Conservation (phyloP, 2,329 filamentous ascomycete species). For the Trichoderma sp. region DNA sequence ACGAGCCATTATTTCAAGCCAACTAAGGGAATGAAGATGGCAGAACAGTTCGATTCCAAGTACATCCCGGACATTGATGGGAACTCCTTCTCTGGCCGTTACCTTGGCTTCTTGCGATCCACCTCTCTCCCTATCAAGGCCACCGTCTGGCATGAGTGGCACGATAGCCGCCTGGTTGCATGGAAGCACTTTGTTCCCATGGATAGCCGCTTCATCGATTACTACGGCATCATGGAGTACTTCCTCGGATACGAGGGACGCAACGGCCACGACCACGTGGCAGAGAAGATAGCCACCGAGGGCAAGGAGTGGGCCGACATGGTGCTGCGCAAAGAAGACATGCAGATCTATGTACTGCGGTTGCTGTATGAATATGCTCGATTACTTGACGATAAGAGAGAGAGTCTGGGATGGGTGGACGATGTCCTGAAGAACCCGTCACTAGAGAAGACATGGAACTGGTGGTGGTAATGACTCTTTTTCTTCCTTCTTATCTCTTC, state of each 20-base stretch:
- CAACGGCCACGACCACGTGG: conserved; percentile 53
- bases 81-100: conserved; percentile 67
- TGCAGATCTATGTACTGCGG: conserved; percentile 67
- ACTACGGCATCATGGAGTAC: conserved; percentile 71
- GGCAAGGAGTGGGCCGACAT: conserved; percentile 67
- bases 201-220: conserved; percentile 69
- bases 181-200: conserved; percentile 83
- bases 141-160: conserved; percentile 78
- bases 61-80: conserved; percentile 77
- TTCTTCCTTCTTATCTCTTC: background rate
- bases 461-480: conserved; percentile 22
- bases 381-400: conserved; percentile 49
- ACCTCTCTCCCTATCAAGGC: conserved; percentile 73
- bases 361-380: conserved; percentile 63
- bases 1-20: conserved; percentile 46
- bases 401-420: conserved; percentile 54
- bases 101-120: conserved; percentile 65
- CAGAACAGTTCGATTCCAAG: conserved; percentile 60
- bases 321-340: conserved; percentile 68
- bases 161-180: conserved; percentile 67
- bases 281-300: conserved; percentile 60
- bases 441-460: conserved; percentile 32
- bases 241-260: conserved; percentile 59
- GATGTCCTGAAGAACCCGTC: conserved; percentile 42
- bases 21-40: conserved; percentile 40